Conservation (phyloP, 1,284 basidiomycete genomes). For the Wolfiporia cocos region DNA sequence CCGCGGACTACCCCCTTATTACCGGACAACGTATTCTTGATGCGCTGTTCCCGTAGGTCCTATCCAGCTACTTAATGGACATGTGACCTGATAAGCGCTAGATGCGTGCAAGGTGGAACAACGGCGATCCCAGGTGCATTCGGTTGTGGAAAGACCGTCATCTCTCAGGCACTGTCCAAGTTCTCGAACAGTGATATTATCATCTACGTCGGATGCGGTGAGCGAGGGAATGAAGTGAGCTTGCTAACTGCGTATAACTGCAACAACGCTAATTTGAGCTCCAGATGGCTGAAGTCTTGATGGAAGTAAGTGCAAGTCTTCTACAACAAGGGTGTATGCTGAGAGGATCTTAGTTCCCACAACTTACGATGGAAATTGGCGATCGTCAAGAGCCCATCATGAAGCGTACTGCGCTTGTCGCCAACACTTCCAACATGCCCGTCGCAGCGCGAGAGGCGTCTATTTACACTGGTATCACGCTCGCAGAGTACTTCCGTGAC, state of each 20-base stretch:
- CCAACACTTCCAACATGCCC: constrained; percentile 99
- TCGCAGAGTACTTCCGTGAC: constrained; percentile 99
- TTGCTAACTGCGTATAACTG: constrained; percentile 1
- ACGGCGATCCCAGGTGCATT: constrained; percentile 99
- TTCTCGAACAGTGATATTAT: constrained; percentile 99
- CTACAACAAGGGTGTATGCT: constrained; percentile 6
- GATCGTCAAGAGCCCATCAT: constrained; percentile 99
- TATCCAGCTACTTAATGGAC: constrained; percentile 1
- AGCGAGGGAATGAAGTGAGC: constrained; percentile 82
- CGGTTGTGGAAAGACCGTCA: constrained; percentile 97
- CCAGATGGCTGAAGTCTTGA: constrained; percentile 97
- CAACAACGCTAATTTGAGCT: neutral
- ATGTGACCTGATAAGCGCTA: constrained; percentile 22
- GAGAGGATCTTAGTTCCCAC: constrained; percentile 71
- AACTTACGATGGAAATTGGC: constrained; percentile 86
- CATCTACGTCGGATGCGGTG: constrained; percentile 97
- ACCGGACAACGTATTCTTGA: constrained; percentile 98
- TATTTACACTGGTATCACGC: constrained; percentile 99
- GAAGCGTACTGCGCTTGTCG: constrained; percentile 99
- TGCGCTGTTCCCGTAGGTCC: constrained; percentile 88
- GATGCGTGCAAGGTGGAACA: constrained; percentile 97
- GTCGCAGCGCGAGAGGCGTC: constrained; percentile 99
- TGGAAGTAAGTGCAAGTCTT: constrained; percentile 57
- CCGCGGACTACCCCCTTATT: constrained; percentile 87
- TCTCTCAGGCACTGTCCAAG: constrained; percentile 96